Percentiles rank a stretch among this genome's conserved stretches.
These are phyloP conservation scores for Pseudogymnoascus sp. DNA, from an alignment of 2,329 filamentous ascomycete genomes.

Conservation along the genomic window DNA sequence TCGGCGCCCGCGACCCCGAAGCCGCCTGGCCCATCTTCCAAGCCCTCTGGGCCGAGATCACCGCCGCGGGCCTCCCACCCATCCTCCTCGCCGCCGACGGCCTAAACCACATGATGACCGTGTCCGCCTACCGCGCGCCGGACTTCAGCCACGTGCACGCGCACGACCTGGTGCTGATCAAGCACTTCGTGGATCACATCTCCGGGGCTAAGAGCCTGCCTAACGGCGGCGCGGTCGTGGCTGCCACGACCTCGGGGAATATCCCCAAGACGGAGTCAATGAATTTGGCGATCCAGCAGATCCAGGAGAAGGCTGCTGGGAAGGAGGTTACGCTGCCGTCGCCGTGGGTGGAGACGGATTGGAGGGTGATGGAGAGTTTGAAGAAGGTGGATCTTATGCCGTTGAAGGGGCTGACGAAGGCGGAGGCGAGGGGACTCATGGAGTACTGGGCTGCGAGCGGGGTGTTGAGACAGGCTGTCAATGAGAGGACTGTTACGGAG, in stretches of 20 bases:
- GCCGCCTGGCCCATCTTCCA: slow-evolving; percentile 73
- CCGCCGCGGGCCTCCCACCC: slow-evolving; percentile 38
- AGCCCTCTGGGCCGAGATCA: slow-evolving; percentile 75
- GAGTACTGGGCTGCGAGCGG: slow-evolving; percentile 92
- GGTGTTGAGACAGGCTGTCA: slow-evolving; percentile 62
- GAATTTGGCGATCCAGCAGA: slow-evolving; percentile 57
- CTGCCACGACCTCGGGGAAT: slow-evolving; percentile 67
- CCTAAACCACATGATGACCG: slow-evolving; percentile 71
- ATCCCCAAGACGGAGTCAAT: slow-evolving; percentile 56
- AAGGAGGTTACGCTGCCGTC: slow-evolving; percentile 37
- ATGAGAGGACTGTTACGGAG: slow-evolving; percentile 65
- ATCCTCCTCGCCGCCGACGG: slow-evolving; percentile 74
- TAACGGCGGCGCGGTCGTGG: slow-evolving; percentile 76
- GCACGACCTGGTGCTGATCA: slow-evolving; percentile 71
- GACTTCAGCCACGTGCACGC: slow-evolving; percentile 71
- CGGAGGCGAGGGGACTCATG: slow-evolving; percentile 72
- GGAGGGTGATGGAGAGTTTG: slow-evolving; percentile 47
- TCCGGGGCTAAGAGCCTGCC: slow-evolving; percentile 48
- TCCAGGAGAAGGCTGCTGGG: slow-evolving; percentile 37
- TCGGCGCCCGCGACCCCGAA: slow-evolving; percentile 67
- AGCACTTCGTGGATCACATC: slow-evolving; percentile 67
- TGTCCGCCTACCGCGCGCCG: slow-evolving; percentile 66
- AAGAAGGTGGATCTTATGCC: slow-evolving; percentile 45
- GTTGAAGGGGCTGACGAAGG: slow-evolving; percentile 61
- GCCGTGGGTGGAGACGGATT: slow-evolving; percentile 48